Percentiles rank a stretch among this genome's conserved stretches.
Evolutionary conservation across 352 stramenopile genomes (phyloP).

Genomic region (Globisporangium perplexum): DNA sequence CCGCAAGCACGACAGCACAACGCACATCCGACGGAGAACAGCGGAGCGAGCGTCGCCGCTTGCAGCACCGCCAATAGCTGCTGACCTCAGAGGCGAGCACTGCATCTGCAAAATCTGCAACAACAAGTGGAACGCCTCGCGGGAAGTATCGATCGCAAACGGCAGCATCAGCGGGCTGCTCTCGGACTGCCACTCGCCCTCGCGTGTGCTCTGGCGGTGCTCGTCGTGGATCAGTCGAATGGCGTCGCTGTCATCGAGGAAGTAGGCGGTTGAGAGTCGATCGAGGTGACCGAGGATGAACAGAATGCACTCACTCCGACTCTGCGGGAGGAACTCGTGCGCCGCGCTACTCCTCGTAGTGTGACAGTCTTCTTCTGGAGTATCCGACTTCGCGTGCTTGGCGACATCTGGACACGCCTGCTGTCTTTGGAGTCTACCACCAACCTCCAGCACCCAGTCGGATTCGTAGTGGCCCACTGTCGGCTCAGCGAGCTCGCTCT

Average conservation of each 20-base stretch:
- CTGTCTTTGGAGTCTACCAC: slow-evolving; percentile 6
- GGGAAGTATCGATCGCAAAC: slow-evolving; percentile 35
- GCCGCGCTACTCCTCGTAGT: not conserved
- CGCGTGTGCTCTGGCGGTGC: not conserved
- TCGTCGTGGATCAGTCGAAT: not conserved
- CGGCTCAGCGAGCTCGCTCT: not conserved
- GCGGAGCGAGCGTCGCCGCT: not conserved
- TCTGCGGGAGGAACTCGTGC: slow-evolving; percentile 5
- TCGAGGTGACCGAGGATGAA: slow-evolving; percentile 45
- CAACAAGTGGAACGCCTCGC: slow-evolving; percentile 18
- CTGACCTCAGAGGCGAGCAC: not conserved
- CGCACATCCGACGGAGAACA: slow-evolving; percentile 13
- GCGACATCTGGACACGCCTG: not conserved
- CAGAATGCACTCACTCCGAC: slow-evolving; percentile 15
- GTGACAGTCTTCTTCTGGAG: not conserved
- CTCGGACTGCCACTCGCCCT: not conserved
- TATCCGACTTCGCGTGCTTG: not conserved
- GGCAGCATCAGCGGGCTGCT: slow-evolving; percentile 15
- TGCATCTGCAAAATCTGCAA: slow-evolving; percentile 22
- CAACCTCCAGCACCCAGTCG: slow-evolving; percentile 11
- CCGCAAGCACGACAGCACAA: slow-evolving; percentile 31
- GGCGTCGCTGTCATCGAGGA: slow-evolving; percentile 11
- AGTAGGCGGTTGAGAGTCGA: slow-evolving; percentile 27
- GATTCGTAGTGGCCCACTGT: not conserved
- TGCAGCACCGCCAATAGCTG: not conserved